These are phyloP conservation scores for Termitomyces sp. DNA, from an alignment of 768 basidiomycete species.

Conservation along the genomic window DNA sequence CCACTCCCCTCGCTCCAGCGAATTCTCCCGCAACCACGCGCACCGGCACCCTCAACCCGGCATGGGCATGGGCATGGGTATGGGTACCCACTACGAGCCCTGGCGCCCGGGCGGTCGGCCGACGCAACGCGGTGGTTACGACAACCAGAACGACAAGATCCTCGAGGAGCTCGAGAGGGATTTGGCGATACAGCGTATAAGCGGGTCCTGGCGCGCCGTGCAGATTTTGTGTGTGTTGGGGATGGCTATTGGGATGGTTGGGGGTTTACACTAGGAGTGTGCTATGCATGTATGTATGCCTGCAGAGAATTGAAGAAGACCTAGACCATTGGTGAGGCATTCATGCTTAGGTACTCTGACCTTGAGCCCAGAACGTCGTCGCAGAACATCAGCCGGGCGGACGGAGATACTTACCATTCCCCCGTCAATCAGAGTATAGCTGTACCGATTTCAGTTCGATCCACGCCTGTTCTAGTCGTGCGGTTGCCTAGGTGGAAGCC, in stretches of 20 bases:
- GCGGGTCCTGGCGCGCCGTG: constrained; percentile 21
- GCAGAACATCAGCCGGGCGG: too few species aligned
- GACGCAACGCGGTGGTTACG: constrained; percentile 5
- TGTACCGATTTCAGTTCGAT: too few species aligned
- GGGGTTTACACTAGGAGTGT: constrained; percentile 6
- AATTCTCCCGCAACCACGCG: not conserved
- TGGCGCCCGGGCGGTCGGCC: constrained; percentile 3
- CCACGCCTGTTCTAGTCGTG: too few species aligned
- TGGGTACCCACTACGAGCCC: constrained; percentile 9
- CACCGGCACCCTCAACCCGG: not conserved
- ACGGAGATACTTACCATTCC: not conserved
- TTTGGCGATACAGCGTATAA: constrained; percentile 18
- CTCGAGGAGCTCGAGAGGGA: constrained; percentile 19
- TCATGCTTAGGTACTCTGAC: not conserved
- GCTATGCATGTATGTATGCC: not conserved
- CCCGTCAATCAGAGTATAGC: too few species aligned
- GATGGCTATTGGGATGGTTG: constrained; percentile 16
- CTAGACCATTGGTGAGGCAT: not conserved
- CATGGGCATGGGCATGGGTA: not conserved
- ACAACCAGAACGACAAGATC: constrained; percentile 13
- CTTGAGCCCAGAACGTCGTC: not conserved
- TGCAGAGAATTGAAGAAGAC: too few species aligned
- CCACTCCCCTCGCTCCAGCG: constrained; percentile 14
- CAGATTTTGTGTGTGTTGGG: constrained; percentile 21
- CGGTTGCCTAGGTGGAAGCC: too few species aligned